Evolutionary conservation across 306 rosid genomes (phyloP), one percentile per base, ranked within the genome.

Genomic region (Cicer cuneatum): DNA sequence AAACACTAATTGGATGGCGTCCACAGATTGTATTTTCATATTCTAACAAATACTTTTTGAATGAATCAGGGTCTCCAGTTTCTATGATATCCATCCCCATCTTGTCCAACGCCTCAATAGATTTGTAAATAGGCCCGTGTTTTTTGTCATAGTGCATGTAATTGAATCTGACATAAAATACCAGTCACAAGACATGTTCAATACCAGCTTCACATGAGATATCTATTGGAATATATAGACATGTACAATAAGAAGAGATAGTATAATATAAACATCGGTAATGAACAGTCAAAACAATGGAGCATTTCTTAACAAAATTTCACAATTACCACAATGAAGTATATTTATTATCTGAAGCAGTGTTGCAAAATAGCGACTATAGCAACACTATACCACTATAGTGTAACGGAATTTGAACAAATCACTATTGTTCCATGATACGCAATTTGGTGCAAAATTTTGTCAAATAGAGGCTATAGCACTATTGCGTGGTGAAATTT

Each of bases 51-150:
- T 95, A 95, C 38, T 82, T 69, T 76, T 90, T 95, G 90, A 95
- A 95, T 57, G 88, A 90, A 81, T 87, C 97, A 47, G 99, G 91
- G 80, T 92, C 91, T 70, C 99, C 98, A 7, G 92, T 81, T 89
- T 95, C 99, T 61, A 95, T 95, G 76, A 89, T 87, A 66, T 87
- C 98, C 97, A 95, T 95, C 71, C 99, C 98, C 98, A 92, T 95
- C 84, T 48, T 84, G 79, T 95, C 99, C 83, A 95, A 74, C 49
- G 92, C 98, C 85, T 95, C 99, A 64, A 95, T 95, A 47, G 97
- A 95, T 78, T 87, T 90, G 89, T 95, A 68, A 79, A 95, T 90
- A 42, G 99, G 81, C 38, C 99, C 97, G 6, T 92, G 97, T 73
- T 87, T 86, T 89, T 95, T 92, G 83, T 95, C 93, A 79, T 92